Evolutionary conservation across 2,329 filamentous ascomycete species (phyloP), one percentile per base, ranked within the genome.

Genomic region (Epichloe sibirici): DNA sequence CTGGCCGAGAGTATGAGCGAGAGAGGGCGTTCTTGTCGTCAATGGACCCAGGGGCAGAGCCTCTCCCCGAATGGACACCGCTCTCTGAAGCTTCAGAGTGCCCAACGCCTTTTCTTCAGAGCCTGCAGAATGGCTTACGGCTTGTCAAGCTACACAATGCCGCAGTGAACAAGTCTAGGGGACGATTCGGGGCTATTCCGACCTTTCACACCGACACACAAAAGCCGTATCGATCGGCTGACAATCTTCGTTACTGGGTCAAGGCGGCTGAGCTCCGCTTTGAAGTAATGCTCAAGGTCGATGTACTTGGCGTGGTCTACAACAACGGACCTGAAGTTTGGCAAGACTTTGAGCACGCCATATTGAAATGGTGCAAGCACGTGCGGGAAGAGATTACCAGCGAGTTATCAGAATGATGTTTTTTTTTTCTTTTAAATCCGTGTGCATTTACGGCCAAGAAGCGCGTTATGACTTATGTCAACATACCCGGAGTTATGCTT

Each of bases 181-280:
- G 88, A 34, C 87, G 86, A 7, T 97, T 97, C 65, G 90, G 90
- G 50, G 81, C 88, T 57, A 96, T 98, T 64, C 89, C 88, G 53
- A 79, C 79, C 9, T 96, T 86, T 67, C 93, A 97, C 66, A 84
- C 83, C n/a, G 90, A 98, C 67, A 91, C 93, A 9, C 84, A 82
- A 55, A 97, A 97, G 70, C 93, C 93, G 0, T 98, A 98, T 67
- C 85, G 93, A 48, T 85, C 85, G 57, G 89, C 90, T 3, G 93
- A 98, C 61, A 98, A 98, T 66, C 76, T 98, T 56, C 82, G 90
- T 42, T 98, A 86, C 74, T 98, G 93, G 91, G 80, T 87, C 69
- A 98, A 98, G 72, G 93, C 91, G 1, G 90, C 90, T 7, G 90
- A 98, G 71, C 75, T 97, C 54, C 82, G 93, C 52, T 98, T 91